A percentile compares a stretch with the other conserved stretches of the same genome.
These are phyloP conservation scores for Eutrema salsugineum DNA, from an alignment of 441 rosid genomes.

Conservation along the genomic window DNA sequence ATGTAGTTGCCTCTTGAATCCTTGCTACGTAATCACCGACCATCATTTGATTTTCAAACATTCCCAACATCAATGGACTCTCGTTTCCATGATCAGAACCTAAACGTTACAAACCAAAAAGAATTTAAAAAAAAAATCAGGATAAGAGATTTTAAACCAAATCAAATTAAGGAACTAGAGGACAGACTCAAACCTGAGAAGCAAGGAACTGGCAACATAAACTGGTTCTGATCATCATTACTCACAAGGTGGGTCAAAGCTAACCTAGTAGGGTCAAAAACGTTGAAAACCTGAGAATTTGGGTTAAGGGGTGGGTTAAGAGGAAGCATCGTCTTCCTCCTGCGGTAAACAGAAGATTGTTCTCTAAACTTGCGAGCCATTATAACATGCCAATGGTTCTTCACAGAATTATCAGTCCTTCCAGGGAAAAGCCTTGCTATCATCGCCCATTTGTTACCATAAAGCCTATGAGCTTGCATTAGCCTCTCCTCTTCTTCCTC, in stretches of 20 bases:
- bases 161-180: background rate
- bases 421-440: slow-evolving; percentile 88
- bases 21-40: slow-evolving; percentile 17
- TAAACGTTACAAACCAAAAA: slow-evolving; percentile 26
- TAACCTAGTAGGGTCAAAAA: slow-evolving; percentile 22
- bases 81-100: slow-evolving; percentile 37
- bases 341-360: slow-evolving; percentile 61
- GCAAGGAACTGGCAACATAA: slow-evolving; percentile 43
- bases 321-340: slow-evolving; percentile 45
- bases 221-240: background rate
- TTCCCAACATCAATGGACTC: background rate
- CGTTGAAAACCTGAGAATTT: slow-evolving; percentile 28
- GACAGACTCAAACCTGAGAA: slow-evolving; percentile 34
- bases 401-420: slow-evolving; percentile 84
- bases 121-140: background rate
- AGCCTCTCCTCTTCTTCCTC: slow-evolving; percentile 88
- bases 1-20: slow-evolving; percentile 35
- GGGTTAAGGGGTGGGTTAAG: slow-evolving; percentile 32
- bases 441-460: slow-evolving; percentile 96
- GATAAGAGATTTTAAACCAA: background rate
- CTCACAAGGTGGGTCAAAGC: background rate
- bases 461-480: slow-evolving; percentile 77
- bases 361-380: slow-evolving; percentile 85
- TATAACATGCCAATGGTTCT: slow-evolving; percentile 91
- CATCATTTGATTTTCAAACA: slow-evolving; percentile 6